Evolutionary conservation across 2,329 filamentous ascomycete genomes (phyloP).

Genomic region (Colletotrichum sp.): DNA sequence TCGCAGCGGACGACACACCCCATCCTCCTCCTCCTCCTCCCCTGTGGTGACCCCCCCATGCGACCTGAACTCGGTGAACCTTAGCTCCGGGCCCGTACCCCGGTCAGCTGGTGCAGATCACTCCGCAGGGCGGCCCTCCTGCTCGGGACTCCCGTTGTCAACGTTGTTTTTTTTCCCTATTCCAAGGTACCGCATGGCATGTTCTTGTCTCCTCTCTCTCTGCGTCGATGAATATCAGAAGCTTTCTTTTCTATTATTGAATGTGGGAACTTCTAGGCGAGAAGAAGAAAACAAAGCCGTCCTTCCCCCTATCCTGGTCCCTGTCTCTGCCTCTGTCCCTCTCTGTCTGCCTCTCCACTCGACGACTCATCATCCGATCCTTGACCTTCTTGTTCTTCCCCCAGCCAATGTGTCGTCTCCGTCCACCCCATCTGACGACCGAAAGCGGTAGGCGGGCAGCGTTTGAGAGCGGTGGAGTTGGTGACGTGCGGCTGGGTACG

Average conservation of each 20-base stretch:
- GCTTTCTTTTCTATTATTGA: background rate
- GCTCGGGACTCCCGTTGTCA: slow-evolving; percentile 10
- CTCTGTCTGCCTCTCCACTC: background rate
- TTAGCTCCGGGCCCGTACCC: slow-evolving; percentile 6
- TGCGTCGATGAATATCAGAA: background rate
- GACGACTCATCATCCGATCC: background rate
- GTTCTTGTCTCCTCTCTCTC: background rate
- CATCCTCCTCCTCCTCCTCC: background rate
- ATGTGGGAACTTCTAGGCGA: background rate
- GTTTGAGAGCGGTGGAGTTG: slow-evolving; percentile 12
- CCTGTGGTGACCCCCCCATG: background rate
- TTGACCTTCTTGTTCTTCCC: background rate
- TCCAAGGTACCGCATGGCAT: background rate
- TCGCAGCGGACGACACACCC: background rate
- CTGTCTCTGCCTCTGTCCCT: background rate
- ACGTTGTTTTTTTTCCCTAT: background rate
- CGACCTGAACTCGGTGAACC: slow-evolving; percentile 1
- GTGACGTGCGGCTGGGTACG: background rate
- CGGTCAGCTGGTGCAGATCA: slow-evolving; percentile 14
- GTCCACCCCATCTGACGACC: background rate
- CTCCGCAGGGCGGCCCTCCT: slow-evolving; percentile 14
- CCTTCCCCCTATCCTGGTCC: background rate
- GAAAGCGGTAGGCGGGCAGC: slow-evolving; percentile 4
- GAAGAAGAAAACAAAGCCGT: background rate
- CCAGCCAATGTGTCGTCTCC: background rate